These are phyloP conservation scores for Pseudozyma sp. DNA, from an alignment of 1,284 basidiomycete genomes.

Conservation along the genomic window DNA sequence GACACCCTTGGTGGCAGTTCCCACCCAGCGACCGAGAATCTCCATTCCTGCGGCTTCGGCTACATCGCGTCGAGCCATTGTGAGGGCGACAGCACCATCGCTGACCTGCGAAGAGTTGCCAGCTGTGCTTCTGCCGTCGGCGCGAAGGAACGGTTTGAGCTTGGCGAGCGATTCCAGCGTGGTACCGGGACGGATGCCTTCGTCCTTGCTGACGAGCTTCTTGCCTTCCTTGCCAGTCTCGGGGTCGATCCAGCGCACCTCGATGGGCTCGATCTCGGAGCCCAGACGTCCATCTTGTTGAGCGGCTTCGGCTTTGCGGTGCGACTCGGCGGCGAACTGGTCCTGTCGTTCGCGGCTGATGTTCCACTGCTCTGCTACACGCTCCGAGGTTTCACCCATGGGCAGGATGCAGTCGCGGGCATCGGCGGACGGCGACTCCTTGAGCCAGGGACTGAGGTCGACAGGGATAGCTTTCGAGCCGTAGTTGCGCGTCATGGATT, in stretches of 20 bases:
- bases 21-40: constrained; percentile 63
- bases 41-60: constrained; percentile 63
- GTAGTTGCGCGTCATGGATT: constrained; percentile 67
- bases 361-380: constrained; percentile 60
- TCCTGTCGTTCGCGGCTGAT: constrained; percentile 60
- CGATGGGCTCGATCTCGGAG: constrained; percentile 64
- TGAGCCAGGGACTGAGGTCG: constrained; percentile 64
- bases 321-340: constrained; percentile 59
- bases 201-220: constrained; percentile 62
- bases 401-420: constrained; percentile 68
- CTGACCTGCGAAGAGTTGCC: constrained; percentile 66
- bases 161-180: constrained; percentile 52
- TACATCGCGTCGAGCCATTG: constrained; percentile 59
- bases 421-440: constrained; percentile 56
- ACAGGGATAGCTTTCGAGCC: constrained; percentile 67
- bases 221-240: constrained; percentile 59
- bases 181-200: constrained; percentile 62
- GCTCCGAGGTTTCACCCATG: constrained; percentile 66
- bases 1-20: constrained; percentile 61
- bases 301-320: constrained; percentile 58
- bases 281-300: constrained; percentile 57
- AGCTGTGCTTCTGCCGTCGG: constrained; percentile 58
- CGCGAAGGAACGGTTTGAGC: constrained; percentile 64
- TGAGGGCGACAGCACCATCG: constrained; percentile 65
- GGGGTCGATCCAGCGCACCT: constrained; percentile 55